Conservation (phyloP, 257 asterid species). For the Handroanthus guayacan region DNA sequence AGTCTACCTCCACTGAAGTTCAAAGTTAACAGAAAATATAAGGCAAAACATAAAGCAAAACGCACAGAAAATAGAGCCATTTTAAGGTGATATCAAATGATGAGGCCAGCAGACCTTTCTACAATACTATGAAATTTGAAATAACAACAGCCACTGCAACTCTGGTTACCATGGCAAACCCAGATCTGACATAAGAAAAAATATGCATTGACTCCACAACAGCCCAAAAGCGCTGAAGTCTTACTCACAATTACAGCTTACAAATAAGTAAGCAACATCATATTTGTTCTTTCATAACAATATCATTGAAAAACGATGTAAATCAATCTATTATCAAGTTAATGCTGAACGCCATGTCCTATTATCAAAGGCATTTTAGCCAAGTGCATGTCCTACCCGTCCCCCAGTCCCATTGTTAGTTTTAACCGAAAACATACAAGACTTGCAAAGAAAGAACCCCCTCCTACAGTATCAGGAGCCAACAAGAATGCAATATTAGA, state of each 20-base stretch:
- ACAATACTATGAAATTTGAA: neutral
- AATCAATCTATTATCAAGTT: neutral
- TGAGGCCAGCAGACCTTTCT: neutral
- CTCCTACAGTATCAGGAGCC: neutral
- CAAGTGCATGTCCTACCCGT: neutral
- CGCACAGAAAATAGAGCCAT: neutral
- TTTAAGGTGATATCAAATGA: neutral
- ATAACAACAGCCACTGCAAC: neutral
- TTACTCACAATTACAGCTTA: constrained; percentile 13
- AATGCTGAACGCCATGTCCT: neutral
- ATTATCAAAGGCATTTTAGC: constrained; percentile 11
- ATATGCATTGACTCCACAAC: neutral
- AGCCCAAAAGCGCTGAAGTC: neutral
- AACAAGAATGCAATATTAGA: neutral
- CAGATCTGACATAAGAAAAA: neutral
- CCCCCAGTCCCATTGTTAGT: neutral
- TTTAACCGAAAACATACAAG: neutral
- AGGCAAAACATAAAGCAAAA: neutral
- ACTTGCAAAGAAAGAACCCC: neutral
- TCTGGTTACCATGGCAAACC: neutral
- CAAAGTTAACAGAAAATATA: neutral
- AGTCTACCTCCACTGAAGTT: neutral
- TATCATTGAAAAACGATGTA: neutral
- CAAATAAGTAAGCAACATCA: neutral
- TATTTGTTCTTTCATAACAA: neutral